Evolutionary conservation across 345 rosid species (phyloP), one percentile per base, ranked within the genome.

Genomic region (Brassica rapa): DNA sequence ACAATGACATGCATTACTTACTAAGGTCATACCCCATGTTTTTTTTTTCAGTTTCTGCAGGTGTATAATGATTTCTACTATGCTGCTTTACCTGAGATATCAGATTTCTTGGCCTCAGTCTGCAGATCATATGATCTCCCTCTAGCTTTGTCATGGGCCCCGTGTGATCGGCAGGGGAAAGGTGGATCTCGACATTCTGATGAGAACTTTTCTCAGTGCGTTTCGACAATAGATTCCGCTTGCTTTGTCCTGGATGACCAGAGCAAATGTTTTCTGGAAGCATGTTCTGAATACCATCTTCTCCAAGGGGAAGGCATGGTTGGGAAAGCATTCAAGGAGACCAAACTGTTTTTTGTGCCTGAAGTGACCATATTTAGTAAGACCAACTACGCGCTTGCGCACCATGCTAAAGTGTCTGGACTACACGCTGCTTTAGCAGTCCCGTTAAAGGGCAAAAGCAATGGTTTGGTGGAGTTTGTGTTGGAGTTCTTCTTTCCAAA

Each of bases 251-350:
- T 87, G 24, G 83, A 87, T 56, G 74, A 73, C 72, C 75, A 82
- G n/a, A 77, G 86, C 68, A 62, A 35, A 2, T 82, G 14, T 15
- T 94, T 94, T 82, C 89, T 75, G 65, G 84, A 82, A 59, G 97
- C 93, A 10, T 90, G 97, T 85, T 94, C 94, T 4, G 96, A 92
- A 86, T 94, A 92, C 68, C 93, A 87, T 87, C 91, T 90, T 65
- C 81, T 78, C 60, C 82, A 77, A 32, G 94, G 87, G 73, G 90
- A 92, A 80, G 98, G 98, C 51, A 80, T 94, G 62, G 98, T 90
- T 41, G 98, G 98, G 69, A 88, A 74, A 86, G 93, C 94, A 61
- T 90, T 92, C 68, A 29, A 66, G 11, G 78, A 74, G 9, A 84
- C 79, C 77, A 89, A 84, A 71, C 91, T 86, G 62, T 89, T 91